Conservation (phyloP, 139 green algal species). For the Tetradesmus obliquus region DNA sequence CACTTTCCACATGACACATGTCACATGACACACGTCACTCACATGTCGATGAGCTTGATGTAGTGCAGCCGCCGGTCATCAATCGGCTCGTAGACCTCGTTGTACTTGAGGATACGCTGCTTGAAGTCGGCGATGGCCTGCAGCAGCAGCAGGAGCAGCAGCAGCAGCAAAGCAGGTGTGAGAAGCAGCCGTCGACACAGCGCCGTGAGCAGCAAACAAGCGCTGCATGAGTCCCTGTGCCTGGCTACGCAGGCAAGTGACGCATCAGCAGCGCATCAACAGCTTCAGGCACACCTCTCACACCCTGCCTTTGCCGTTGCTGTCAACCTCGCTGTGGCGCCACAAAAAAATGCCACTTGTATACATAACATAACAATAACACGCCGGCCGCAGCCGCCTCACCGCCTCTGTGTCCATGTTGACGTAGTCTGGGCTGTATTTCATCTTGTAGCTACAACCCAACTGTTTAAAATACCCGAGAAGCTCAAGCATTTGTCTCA, state of each 20-base stretch:
- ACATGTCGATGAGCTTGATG: constrained; percentile 99
- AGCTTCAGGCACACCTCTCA: too few relatives aligned
- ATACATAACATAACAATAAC: too few relatives aligned
- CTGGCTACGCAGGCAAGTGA: too few relatives aligned
- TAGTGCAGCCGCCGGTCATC: constrained; percentile 79
- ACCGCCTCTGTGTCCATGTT: constrained; percentile 58
- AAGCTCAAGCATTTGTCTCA: too few relatives aligned
- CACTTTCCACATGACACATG: too few relatives aligned
- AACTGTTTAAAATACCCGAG: too few relatives aligned
- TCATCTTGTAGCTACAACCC: constrained; percentile 78
- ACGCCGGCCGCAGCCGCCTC: not conserved
- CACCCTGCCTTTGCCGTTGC: too few relatives aligned
- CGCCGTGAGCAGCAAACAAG: too few relatives aligned
- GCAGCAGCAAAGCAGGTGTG: not conserved
- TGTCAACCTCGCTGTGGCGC: too few relatives aligned
- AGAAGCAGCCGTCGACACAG: not conserved
- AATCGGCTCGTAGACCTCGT: constrained; percentile 94
- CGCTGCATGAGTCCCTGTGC: too few relatives aligned
- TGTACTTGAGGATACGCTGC: constrained; percentile 76
- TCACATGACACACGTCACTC: not conserved
- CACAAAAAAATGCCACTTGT: too few relatives aligned
- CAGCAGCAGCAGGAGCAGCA: not conserved
- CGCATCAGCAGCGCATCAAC: too few relatives aligned
- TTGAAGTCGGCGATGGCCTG: constrained; percentile 65
- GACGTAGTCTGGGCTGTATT: constrained; percentile 90